Conservation (phyloP, 331 rosid genomes). For the Cucumis variabilis region DNA sequence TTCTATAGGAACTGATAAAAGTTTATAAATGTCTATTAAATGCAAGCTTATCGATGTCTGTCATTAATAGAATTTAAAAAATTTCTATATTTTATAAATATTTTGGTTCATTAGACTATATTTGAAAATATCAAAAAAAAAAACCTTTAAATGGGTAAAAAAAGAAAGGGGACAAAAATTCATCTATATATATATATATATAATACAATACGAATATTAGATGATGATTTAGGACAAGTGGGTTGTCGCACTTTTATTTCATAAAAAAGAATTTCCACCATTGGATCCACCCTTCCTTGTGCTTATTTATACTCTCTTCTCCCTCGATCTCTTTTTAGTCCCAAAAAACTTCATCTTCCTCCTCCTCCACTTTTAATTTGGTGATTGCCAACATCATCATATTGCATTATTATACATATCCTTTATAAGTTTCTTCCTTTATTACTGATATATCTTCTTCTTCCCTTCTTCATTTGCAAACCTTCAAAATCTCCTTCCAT, state of each 20-base stretch:
- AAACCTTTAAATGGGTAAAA: not conserved
- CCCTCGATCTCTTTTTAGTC: conserved; percentile 10
- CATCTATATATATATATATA: not conserved
- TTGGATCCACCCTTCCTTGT: not conserved
- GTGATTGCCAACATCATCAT: conserved; percentile 22
- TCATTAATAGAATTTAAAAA: no score
- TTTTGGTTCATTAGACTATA: no score
- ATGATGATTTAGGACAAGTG: conserved; percentile 25
- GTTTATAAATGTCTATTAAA: no score
- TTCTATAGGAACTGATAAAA: no score
- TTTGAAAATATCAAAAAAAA: not conserved
- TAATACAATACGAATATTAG: not conserved
- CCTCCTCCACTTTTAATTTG: conserved; percentile 18
- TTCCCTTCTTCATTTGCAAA: not conserved
- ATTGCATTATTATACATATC: not conserved
- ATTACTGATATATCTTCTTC: not conserved
- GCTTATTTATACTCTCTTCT: conserved; percentile 29
- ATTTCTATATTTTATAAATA: no score
- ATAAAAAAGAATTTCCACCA: conserved; percentile 8
- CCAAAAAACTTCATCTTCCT: not conserved
- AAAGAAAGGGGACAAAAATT: not conserved
- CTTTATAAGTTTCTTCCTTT: not conserved
- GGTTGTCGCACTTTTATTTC: conserved; percentile 23
- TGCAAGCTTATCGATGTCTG: no score
- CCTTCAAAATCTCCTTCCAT: conserved; percentile 11